These are phyloP conservation scores for Pleurozium schreberi DNA, from an alignment of 225 moss, liverwort and hornwort genomes.

Conservation along the genomic window DNA sequence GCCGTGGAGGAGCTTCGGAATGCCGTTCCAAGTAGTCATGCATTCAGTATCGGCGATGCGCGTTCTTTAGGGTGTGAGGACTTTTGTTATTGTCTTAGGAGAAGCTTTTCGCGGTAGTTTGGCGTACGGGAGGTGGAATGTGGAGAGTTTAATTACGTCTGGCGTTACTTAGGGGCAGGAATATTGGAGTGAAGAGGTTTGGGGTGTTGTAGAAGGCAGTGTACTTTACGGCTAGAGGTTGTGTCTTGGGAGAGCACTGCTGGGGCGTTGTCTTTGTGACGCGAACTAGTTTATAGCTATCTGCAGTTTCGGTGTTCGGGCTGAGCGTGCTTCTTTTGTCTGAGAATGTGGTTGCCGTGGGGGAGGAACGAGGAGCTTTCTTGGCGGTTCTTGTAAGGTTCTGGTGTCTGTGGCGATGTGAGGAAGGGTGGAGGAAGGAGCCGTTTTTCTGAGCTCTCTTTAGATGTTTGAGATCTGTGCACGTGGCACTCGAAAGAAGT, in stretches of 20 bases:
- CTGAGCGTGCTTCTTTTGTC: not conserved
- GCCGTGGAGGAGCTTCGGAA: not conserved
- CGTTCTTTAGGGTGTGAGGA: not conserved
- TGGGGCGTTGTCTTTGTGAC: not conserved
- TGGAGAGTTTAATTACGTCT: not conserved
- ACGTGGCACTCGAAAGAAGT: not conserved
- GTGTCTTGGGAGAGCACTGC: not conserved
- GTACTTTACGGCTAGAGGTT: not conserved
- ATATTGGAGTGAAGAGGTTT: not conserved
- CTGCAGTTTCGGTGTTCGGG: not conserved
- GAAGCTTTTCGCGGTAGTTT: not conserved
- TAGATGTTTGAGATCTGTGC: not conserved
- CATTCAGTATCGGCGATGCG: not conserved
- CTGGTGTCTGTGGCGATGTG: not conserved
- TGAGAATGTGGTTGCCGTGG: not conserved
- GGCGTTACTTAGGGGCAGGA: not conserved
- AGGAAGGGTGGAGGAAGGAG: not conserved
- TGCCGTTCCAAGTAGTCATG: conserved; percentile 5
- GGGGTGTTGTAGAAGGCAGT: not conserved
- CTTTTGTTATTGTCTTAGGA: not conserved
- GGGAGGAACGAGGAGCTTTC: not conserved
- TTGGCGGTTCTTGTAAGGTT: not conserved
- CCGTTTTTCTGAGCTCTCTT: not conserved
- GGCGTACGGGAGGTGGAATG: not conserved
- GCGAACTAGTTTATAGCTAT: not conserved